Evolutionary conservation across 169 alveolate species (phyloP), one percentile per base, ranked within the genome.

Genomic region (Plasmodium cynomolgi): DNA sequence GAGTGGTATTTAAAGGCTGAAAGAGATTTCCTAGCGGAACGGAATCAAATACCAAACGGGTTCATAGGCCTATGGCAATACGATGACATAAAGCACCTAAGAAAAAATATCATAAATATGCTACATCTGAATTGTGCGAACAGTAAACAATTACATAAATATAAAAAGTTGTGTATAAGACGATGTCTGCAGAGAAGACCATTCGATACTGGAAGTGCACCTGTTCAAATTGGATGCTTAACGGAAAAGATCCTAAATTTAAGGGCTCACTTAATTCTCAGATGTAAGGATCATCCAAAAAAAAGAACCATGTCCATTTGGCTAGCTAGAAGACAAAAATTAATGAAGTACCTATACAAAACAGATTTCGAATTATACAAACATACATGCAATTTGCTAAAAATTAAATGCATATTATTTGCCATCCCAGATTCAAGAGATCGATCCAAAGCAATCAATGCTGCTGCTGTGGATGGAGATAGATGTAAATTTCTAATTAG

Each of bases 351-450:
- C 84, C 96, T 97, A 75, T 97, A 97, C 91, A 90, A 97, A 81
- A 95, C 95, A 17, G 98, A 97, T 95, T 95, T 93, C 79, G 96
- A 95, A 83, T 95, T 97, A 41, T 97, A 97, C 84, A 95, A 95
- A 85, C 97, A 96, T 81, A 96, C 95, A n/a, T 97, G 98, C 95
- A 82, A 95, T 72, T 54, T 95, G 11, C 71, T 95, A 97, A 97
- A 96, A 82, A 90, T 97, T 11, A 97, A 96, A 74, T 96, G 97
- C 86, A 97, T 97, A 3, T 95, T 92, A 68, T 97, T 97, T 93
- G 97, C 98, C 33, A 96, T 95, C 26, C 98, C 98, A 1, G 98
- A 97, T 94, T 97, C 98, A 34, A 93, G 98, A 90, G 97, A 96
- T 95, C 74, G 98, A 73, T 91, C 98, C 68, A 93, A 96, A 96